Evolutionary conservation across 2,329 filamentous ascomycete species (phyloP).

Genomic region (Talaromyces sp.): DNA sequence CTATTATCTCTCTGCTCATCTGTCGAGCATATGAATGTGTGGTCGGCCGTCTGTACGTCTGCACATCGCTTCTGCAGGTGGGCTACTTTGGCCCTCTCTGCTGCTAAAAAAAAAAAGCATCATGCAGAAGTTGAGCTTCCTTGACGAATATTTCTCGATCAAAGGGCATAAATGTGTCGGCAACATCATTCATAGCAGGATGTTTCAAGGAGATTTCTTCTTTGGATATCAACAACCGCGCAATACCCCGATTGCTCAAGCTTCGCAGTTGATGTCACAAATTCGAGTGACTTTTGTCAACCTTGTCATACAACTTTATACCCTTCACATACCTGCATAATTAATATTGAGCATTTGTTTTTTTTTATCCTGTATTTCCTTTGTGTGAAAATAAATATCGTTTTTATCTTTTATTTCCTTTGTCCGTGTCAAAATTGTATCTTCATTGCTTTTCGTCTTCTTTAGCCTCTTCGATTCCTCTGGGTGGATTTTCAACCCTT

Average conservation of each 20-base stretch:
- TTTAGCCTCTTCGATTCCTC: neutral
- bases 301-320: conserved; percentile 30
- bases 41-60: neutral
- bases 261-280: conserved; percentile 31
- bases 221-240: conserved; percentile 32
- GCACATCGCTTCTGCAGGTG: conserved; percentile 19
- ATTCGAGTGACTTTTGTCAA: conserved; percentile 17
- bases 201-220: conserved; percentile 30
- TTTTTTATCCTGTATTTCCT: conserved; percentile 16
- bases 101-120: neutral
- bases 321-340: conserved; percentile 29
- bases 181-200: conserved; percentile 15
- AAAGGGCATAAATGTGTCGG: neutral
- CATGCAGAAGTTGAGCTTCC: neutral
- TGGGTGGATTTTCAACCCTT: neutral
- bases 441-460: conserved; percentile 10
- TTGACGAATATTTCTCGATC: neutral
- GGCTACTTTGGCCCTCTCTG: neutral
- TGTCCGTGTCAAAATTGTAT: conserved; percentile 22
- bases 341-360: conserved; percentile 34
- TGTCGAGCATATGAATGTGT: conserved; percentile 13
- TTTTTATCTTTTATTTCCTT: conserved; percentile 18
- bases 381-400: conserved; percentile 32
- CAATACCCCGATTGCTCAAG: conserved; percentile 37
- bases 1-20: conserved; percentile 1